Conservation (phyloP, 352 stramenopile genomes). For the Phytophthora podocarpi region DNA sequence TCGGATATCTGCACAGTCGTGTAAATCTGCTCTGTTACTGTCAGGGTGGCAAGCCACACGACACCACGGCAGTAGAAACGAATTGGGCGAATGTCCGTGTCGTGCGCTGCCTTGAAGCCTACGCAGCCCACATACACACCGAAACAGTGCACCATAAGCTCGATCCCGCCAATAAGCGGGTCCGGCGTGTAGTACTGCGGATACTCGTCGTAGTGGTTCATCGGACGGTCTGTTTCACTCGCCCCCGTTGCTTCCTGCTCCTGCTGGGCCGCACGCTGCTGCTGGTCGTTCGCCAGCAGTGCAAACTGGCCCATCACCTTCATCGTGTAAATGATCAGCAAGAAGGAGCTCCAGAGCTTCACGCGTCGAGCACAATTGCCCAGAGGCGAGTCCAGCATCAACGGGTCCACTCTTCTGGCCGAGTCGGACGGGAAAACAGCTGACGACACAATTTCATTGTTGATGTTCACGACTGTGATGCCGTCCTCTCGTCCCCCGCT, state of each 20-base stretch:
- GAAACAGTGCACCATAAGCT: slow-evolving; percentile 81
- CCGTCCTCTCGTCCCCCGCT: slow-evolving; percentile 44
- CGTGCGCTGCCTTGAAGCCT: slow-evolving; percentile 86
- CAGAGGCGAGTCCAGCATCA: slow-evolving; percentile 86
- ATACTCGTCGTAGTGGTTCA: slow-evolving; percentile 77
- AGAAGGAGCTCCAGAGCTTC: slow-evolving; percentile 88
- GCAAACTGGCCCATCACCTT: slow-evolving; percentile 90
- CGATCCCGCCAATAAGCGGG: slow-evolving; percentile 64
- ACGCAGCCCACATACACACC: slow-evolving; percentile 88
- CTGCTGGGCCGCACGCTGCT: slow-evolving; percentile 49
- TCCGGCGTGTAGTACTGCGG: slow-evolving; percentile 83
- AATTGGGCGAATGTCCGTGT: slow-evolving; percentile 87
- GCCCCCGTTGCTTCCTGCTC: slow-evolving; percentile 32
- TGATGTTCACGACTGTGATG: slow-evolving; percentile 78
- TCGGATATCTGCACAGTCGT: slow-evolving; percentile 82
- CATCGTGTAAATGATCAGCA: slow-evolving; percentile 91
- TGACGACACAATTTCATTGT: slow-evolving; percentile 82
- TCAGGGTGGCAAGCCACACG: slow-evolving; percentile 80
- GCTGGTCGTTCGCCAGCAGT: slow-evolving; percentile 81
- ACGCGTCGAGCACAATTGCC: slow-evolving; percentile 83
- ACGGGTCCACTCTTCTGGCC: slow-evolving; percentile 74
- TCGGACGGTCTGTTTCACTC: slow-evolving; percentile 39
- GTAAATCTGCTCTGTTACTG: slow-evolving; percentile 81
- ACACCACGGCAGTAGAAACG: slow-evolving; percentile 84
- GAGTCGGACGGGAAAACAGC: slow-evolving; percentile 87